Evolutionary conservation across 306 rosid species (phyloP).

Genomic region (Lagenaria siceraria): DNA sequence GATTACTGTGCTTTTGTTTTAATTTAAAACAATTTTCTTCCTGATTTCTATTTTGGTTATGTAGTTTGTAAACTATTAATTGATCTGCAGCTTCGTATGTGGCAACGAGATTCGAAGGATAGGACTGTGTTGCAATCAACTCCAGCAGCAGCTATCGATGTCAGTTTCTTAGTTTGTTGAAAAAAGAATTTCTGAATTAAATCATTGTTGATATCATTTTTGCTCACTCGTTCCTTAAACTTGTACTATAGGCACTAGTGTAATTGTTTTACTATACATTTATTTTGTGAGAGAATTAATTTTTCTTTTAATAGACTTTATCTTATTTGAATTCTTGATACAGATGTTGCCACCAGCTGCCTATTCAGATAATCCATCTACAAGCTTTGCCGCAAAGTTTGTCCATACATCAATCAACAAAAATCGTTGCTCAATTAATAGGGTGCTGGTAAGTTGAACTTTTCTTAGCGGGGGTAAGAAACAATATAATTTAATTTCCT

Average conservation of each 20-base stretch:
- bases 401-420: slow-evolving; percentile 94
- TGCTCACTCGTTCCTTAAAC: neutral
- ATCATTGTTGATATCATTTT: neutral
- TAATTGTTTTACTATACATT: neutral
- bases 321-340: slow-evolving; percentile 17
- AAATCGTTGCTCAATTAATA: slow-evolving; percentile 84
- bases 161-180: slow-evolving; percentile 19
- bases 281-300: neutral
- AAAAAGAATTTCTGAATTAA: neutral
- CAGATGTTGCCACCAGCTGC: slow-evolving; percentile 90
- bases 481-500: neutral
- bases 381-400: slow-evolving; percentile 86
- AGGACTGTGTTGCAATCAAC: slow-evolving; percentile 86
- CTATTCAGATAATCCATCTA: slow-evolving; percentile 89
- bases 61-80: slow-evolving; percentile 10
- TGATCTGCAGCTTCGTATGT: slow-evolving; percentile 65
- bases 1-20: neutral
- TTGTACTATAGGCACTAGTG: neutral
- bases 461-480: neutral
- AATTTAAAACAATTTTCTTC: neutral
- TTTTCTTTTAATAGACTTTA: neutral
- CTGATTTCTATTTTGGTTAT: slow-evolving; percentile 8
- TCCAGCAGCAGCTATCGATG: slow-evolving; percentile 86
- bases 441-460: slow-evolving; percentile 68
- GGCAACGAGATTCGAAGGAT: slow-evolving; percentile 81